Conservation (phyloP, 2,329 filamentous ascomycete species). For the Tolypocladium album region DNA sequence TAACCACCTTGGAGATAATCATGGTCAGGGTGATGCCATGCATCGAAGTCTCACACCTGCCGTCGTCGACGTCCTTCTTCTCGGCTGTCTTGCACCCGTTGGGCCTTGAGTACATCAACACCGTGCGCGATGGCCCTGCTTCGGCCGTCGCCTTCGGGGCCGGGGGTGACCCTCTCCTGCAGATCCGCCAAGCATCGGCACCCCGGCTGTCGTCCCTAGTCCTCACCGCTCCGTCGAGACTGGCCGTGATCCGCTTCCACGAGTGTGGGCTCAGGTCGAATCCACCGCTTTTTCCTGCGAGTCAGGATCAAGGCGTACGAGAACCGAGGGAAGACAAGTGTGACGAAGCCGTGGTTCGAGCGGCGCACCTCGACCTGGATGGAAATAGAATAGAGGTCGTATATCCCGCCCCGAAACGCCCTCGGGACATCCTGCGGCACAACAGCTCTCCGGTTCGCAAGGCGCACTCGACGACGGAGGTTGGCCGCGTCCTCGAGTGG, state of each 20-base stretch:
- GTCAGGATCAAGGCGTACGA: background rate
- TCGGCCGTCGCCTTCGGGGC: conserved; percentile 32
- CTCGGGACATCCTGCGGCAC: conserved; percentile 21
- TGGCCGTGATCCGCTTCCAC: conserved; percentile 62
- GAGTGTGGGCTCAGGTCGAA: conserved; percentile 54
- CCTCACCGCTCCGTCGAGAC: conserved; percentile 56
- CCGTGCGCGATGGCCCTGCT: background rate
- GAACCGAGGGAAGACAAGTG: background rate
- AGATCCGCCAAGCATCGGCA: conserved; percentile 30
- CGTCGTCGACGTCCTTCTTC: conserved; percentile 75
- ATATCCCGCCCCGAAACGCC: conserved; percentile 25
- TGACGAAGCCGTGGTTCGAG: conserved; percentile 18
- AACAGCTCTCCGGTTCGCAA: conserved; percentile 21
- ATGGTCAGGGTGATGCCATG: conserved; percentile 34
- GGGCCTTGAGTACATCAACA: conserved; percentile 51
- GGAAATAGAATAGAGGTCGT: conserved; percentile 77
- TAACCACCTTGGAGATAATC: background rate
- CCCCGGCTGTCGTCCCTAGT: conserved; percentile 41
- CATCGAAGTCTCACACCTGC: conserved; percentile 62
- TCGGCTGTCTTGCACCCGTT: conserved; percentile 68
- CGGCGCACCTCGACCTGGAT: conserved; percentile 65
- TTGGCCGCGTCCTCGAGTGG: conserved; percentile 34
- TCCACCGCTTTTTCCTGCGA: conserved; percentile 32
- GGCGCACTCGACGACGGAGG: conserved; percentile 23
- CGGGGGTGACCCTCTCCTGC: conserved; percentile 25